These are phyloP conservation scores for Spinellus fusiger DNA, from an alignment of 192 early-diverging fungal species.

Conservation along the genomic window DNA sequence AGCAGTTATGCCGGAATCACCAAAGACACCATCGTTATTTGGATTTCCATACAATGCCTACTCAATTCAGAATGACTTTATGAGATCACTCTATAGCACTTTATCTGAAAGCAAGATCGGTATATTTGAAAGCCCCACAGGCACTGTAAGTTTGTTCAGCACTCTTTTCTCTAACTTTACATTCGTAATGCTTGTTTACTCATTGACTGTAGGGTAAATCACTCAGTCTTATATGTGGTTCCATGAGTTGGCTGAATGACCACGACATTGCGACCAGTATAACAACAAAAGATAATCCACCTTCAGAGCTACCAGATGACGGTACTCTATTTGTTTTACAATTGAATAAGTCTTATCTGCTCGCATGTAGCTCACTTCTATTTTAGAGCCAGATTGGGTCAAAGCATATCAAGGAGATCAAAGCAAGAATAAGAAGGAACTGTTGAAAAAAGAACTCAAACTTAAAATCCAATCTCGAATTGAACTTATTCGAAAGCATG, in stretches of 20 bases:
- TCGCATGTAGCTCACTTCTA: background rate
- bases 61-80: conserved; percentile 71
- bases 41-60: conserved; percentile 71
- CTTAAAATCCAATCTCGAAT: conserved; percentile 32
- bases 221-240: conserved; percentile 79
- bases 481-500: conserved; percentile 7
- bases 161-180: too few species aligned
- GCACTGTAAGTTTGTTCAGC: conserved; percentile 59
- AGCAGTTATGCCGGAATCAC: too few species aligned
- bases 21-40: too few species aligned
- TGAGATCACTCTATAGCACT: conserved; percentile 64
- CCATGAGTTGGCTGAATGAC: conserved; percentile 76
- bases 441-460: background rate
- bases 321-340: background rate
- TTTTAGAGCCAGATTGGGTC: conserved; percentile 44
- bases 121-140: conserved; percentile 90
- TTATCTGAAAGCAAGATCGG: conserved; percentile 64
- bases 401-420: conserved; percentile 15
- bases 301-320: background rate
- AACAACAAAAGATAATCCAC: background rate
- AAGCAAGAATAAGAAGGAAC: conserved; percentile 3
- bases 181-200: too few species aligned
- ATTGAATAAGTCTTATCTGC: background rate
- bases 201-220: conserved; percentile 72
- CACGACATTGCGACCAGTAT: conserved; percentile 11